Evolutionary conservation across 2,329 filamentous ascomycete genomes (phyloP).

Genomic region (Aphanocladium album): DNA sequence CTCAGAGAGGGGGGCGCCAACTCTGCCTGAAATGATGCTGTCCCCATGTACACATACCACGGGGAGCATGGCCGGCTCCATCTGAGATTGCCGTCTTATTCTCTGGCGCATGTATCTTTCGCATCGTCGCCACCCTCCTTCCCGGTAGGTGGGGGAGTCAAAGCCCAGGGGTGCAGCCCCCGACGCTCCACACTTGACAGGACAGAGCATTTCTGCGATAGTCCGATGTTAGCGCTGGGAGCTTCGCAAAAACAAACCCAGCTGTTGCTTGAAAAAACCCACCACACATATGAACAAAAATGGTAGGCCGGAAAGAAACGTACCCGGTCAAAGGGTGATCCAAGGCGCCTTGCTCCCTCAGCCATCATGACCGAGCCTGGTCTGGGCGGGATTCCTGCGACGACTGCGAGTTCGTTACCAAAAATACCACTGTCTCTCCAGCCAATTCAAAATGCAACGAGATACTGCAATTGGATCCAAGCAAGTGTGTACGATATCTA

Average conservation of each 20-base stretch:
- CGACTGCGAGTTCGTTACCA: no score
- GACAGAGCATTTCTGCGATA: conserved; percentile 2
- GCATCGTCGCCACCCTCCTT: background rate
- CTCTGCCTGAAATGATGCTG: no score
- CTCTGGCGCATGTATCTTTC: background rate
- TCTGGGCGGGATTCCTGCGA: no score
- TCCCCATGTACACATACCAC: background rate
- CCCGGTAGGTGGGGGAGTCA: background rate
- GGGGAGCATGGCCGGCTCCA: background rate
- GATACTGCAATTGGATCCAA: background rate
- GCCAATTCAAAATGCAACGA: no score
- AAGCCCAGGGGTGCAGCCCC: conserved; percentile 1
- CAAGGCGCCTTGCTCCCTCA: background rate
- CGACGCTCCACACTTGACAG: background rate
- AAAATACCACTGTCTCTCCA: no score
- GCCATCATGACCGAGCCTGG: background rate
- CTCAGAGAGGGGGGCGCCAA: background rate
- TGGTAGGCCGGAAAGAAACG: background rate
- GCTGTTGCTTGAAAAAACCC: background rate
- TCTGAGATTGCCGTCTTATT: background rate
- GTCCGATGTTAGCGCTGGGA: conserved; percentile 7
- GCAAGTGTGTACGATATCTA: background rate
- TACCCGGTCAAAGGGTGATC: background rate
- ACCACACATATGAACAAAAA: background rate
- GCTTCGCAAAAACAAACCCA: background rate